Conservation (phyloP, 345 rosid genomes). For the Melaleuca quinquenervia region DNA sequence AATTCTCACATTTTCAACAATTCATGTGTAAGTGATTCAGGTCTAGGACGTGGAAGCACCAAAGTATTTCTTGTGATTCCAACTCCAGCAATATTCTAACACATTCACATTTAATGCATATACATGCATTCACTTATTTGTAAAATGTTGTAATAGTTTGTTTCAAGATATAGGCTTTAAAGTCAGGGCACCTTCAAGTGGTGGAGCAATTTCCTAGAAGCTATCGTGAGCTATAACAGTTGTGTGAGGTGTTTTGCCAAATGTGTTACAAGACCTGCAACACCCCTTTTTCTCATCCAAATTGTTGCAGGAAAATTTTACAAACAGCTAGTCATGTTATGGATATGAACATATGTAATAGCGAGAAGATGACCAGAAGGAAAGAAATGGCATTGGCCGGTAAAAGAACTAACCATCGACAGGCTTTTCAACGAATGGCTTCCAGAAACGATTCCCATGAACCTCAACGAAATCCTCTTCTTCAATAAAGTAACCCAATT, state of each 20-base stretch:
- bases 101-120: not conserved
- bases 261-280: not conserved
- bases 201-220: not conserved
- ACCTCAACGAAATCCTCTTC: conserved; percentile 98
- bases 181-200: not conserved
- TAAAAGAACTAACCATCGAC: conserved; percentile 52
- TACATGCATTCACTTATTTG: not conserved
- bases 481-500: conserved; percentile 74
- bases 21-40: not conserved
- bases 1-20: not conserved
- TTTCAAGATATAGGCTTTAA: not conserved
- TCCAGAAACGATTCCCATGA: conserved; percentile 83
- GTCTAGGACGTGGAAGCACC: not conserved
- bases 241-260: not conserved
- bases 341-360: not conserved
- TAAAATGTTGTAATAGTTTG: not conserved
- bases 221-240: not conserved
- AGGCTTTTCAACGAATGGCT: conserved; percentile 99
- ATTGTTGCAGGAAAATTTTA: not conserved
- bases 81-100: not conserved
- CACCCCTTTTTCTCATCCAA: not conserved
- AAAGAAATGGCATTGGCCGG: not conserved
- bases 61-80: not conserved
- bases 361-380: not conserved
- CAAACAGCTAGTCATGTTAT: not conserved